These are phyloP conservation scores for Saitozyma podzolica DNA, from an alignment of 768 basidiomycete species.

Conservation along the genomic window DNA sequence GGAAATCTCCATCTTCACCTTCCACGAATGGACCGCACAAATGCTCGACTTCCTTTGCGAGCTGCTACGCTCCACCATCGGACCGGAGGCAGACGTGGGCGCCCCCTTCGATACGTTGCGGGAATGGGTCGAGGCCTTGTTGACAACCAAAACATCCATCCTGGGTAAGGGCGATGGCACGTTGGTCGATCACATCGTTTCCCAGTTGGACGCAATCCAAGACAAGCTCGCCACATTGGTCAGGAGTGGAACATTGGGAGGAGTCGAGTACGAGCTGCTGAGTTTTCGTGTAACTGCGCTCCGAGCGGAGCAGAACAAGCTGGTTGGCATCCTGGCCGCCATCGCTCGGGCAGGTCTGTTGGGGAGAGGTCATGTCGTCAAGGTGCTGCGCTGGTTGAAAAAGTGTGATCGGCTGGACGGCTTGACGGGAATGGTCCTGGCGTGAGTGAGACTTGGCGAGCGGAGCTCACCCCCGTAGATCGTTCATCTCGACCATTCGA, in stretches of 20 bases:
- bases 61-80: slow-evolving; percentile 28
- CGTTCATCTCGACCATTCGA: slow-evolving; percentile 24
- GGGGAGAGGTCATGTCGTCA: slow-evolving; percentile 40
- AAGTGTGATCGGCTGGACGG: slow-evolving; percentile 33
- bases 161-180: slow-evolving; percentile 34
- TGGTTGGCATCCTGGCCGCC: slow-evolving; percentile 25
- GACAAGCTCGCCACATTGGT: slow-evolving; percentile 18
- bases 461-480: slow-evolving; percentile 8
- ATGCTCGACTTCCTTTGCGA: slow-evolving; percentile 37
- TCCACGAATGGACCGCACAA: slow-evolving; percentile 26
- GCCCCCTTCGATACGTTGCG: slow-evolving; percentile 27
- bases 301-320: slow-evolving; percentile 36
- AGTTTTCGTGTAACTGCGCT: slow-evolving; percentile 31
- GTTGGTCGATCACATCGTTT: slow-evolving; percentile 38
- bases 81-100: slow-evolving; percentile 18
- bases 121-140: slow-evolving; percentile 31
- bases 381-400: slow-evolving; percentile 44
- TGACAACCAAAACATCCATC: slow-evolving; percentile 17
- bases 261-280: slow-evolving; percentile 29
- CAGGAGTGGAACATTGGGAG: slow-evolving; percentile 12
- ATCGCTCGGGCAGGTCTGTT: slow-evolving; percentile 33
- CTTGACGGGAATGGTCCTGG: slow-evolving; percentile 23
- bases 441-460: slow-evolving; percentile 18
- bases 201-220: slow-evolving; percentile 34
- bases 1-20: slow-evolving; percentile 37